Percentiles rank a stretch among this genome's conserved stretches.
phyloP scores from a whole-genome alignment of 371 early-diverging fungal species.

The Rhizopus microsporus region DNA sequence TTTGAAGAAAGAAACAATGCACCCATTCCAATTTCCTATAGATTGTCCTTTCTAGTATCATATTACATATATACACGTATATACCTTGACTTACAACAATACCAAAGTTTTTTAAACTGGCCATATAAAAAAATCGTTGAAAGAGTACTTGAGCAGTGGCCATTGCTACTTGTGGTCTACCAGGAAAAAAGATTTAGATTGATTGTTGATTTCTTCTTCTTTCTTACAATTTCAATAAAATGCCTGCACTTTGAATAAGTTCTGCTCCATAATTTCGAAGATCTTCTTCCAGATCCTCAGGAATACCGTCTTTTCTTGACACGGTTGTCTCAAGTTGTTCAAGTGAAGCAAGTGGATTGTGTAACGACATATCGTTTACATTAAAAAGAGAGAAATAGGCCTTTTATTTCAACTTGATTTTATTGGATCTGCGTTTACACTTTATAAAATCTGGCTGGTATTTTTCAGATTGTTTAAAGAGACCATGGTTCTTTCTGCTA shows the following conservation, averaged over 20 bases:
- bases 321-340: slow-evolving; percentile 71
- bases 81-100: slow-evolving; percentile 58
- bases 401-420: background rate
- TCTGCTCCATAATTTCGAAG: slow-evolving; percentile 79
- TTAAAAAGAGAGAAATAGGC: background rate
- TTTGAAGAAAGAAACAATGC: slow-evolving; percentile 90
- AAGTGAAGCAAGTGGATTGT: slow-evolving; percentile 72
- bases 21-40: slow-evolving; percentile 80
- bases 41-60: no score
- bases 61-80: background rate
- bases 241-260: slow-evolving; percentile 84
- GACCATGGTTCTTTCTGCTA: no score
- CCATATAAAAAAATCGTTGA: slow-evolving; percentile 88
- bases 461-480: no score
- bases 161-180: slow-evolving; percentile 91
- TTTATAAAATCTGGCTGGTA: no score
- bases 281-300: slow-evolving; percentile 69
- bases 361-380: slow-evolving; percentile 34
- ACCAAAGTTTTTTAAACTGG: slow-evolving; percentile 71
- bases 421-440: no score
- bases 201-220: background rate
- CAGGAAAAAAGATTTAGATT: background rate
- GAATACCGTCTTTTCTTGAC: slow-evolving; percentile 68
- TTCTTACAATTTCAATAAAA: slow-evolving; percentile 78
- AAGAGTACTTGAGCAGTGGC: slow-evolving; percentile 95